These are phyloP conservation scores for Phytophthora vignae DNA, from an alignment of 352 stramenopile genomes.

Conservation along the genomic window DNA sequence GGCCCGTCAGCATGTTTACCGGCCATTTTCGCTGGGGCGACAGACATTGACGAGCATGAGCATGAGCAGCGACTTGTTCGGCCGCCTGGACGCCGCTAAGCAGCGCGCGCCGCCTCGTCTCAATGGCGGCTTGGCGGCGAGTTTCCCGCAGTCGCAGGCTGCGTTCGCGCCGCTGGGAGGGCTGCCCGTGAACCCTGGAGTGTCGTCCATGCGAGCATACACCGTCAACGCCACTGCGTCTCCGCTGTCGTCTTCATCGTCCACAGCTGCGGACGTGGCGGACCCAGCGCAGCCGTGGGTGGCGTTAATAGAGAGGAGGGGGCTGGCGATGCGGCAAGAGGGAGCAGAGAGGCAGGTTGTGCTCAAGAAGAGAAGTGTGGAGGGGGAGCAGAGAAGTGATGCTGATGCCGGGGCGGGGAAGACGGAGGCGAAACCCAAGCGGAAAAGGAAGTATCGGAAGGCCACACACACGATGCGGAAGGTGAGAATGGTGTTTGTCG, in stretches of 20 bases:
- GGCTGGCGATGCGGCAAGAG: not conserved
- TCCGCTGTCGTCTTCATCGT: slow-evolving; percentile 22
- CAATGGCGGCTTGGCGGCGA: slow-evolving; percentile 6
- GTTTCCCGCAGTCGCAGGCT: slow-evolving; percentile 22
- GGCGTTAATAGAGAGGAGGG: slow-evolving; percentile 22
- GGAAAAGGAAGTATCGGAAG: slow-evolving; percentile 40
- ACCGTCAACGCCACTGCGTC: slow-evolving; percentile 23
- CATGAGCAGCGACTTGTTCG: slow-evolving; percentile 9
- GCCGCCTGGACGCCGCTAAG: not conserved
- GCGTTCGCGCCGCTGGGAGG: slow-evolving; percentile 2
- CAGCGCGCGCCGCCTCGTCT: not conserved
- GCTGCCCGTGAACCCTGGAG: not conserved
- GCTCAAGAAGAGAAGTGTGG: not conserved
- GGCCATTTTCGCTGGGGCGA: slow-evolving; percentile 13
- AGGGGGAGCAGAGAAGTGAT: not conserved
- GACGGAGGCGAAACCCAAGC: slow-evolving; percentile 19
- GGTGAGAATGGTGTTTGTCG: not conserved
- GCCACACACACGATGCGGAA: slow-evolving; percentile 46
- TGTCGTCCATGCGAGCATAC: slow-evolving; percentile 7
- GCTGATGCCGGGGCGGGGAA: not conserved
- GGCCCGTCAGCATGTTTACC: slow-evolving; percentile 27
- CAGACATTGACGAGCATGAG: not conserved
- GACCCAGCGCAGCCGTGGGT: slow-evolving; percentile 23
- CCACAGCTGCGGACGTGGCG: slow-evolving; percentile 12
- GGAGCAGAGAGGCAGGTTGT: slow-evolving; percentile 8